Percentiles rank a stretch among this genome's conserved stretches.
Evolutionary conservation across 1,284 basidiomycete genomes (phyloP).

Genomic region (Microstroma glucosiphilum): DNA sequence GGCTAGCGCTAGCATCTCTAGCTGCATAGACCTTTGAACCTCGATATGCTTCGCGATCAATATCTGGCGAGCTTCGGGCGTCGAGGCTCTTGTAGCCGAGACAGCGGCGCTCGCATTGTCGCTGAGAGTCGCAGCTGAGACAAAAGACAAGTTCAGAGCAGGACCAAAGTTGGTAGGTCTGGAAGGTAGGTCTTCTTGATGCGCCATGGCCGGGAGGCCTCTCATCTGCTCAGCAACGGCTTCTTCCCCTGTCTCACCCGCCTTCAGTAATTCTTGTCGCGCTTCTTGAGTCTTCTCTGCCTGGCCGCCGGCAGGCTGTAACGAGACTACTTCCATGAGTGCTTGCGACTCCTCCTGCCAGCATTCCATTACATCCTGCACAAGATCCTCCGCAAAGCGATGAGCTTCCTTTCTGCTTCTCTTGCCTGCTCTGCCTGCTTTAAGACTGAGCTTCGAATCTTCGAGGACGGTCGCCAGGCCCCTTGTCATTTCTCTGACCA

Average conservation of each 20-base stretch:
- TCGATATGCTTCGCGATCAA: not conserved
- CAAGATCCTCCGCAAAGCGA: slow-evolving; percentile 22
- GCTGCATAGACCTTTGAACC: slow-evolving; percentile 12
- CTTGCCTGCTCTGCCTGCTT: slow-evolving; percentile 13
- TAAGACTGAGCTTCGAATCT: slow-evolving; percentile 17
- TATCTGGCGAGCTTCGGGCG: too few relatives aligned
- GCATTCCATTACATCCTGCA: slow-evolving; percentile 21
- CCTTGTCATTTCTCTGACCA: slow-evolving; percentile 24
- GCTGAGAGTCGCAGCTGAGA: slow-evolving; percentile 19
- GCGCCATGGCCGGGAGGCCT: not conserved
- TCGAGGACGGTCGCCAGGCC: slow-evolving; percentile 24
- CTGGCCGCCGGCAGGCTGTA: too few relatives aligned
- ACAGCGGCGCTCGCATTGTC: not conserved
- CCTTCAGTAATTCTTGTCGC: not conserved
- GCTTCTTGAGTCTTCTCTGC: not conserved
- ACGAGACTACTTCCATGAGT: not conserved
- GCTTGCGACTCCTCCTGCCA: slow-evolving; percentile 24
- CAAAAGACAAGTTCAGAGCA: slow-evolving; percentile 27
- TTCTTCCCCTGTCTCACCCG: slow-evolving; percentile 19
- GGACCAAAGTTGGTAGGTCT: slow-evolving; percentile 17
- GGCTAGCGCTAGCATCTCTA: slow-evolving; percentile 24
- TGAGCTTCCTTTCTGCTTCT: slow-evolving; percentile 28
- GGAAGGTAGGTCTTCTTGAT: not conserved
- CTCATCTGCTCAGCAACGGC: slow-evolving; percentile 1
- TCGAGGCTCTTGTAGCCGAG: not conserved